These are phyloP conservation scores for Babjeviella inositovora DNA, from an alignment of 805 yeast species.

Conservation along the genomic window DNA sequence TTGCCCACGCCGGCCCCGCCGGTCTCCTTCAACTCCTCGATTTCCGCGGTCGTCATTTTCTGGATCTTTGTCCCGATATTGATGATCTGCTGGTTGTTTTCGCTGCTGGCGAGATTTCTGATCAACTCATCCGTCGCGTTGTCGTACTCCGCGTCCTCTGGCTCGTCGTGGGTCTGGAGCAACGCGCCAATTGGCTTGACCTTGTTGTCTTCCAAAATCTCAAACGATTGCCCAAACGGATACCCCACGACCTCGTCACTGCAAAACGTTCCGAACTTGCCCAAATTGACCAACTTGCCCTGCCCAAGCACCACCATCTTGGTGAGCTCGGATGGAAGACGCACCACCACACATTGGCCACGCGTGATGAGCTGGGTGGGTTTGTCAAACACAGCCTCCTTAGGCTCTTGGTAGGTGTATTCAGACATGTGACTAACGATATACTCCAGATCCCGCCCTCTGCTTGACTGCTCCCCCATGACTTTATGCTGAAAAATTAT, in stretches of 20 bases:
- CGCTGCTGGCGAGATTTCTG: constrained; percentile 22
- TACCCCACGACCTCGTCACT: constrained; percentile 65
- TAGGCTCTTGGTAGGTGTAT: constrained; percentile 2
- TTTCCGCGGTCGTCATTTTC: constrained; percentile 60
- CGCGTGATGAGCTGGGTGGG: constrained; percentile 19
- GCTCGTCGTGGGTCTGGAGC: constrained; percentile 12
- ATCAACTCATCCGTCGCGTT: constrained; percentile 9
- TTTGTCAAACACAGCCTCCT: constrained; percentile 4
- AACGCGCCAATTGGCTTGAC: constrained; percentile 32
- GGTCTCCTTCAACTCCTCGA: constrained; percentile 63
- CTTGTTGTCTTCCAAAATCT: constrained; percentile 42
- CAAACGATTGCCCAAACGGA: constrained; percentile 83
- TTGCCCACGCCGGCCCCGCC: constrained; percentile 52
- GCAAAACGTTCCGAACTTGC: constrained; percentile 81
- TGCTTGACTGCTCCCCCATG: too few species aligned
- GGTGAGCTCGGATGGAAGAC: constrained; percentile 69
- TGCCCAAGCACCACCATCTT: constrained; percentile 55
- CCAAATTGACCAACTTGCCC: constrained; percentile 52
- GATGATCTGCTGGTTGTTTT: constrained; percentile 47
- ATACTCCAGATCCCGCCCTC: too few species aligned
- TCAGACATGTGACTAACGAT: too few species aligned
- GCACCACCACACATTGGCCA: constrained; percentile 42
- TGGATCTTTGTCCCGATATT: constrained; percentile 62
- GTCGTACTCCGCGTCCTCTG: constrained; percentile 10
- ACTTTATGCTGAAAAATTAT: too few species aligned